phyloP scores from a whole-genome alignment of 805 yeast species.

The Ogataea sp. region DNA sequence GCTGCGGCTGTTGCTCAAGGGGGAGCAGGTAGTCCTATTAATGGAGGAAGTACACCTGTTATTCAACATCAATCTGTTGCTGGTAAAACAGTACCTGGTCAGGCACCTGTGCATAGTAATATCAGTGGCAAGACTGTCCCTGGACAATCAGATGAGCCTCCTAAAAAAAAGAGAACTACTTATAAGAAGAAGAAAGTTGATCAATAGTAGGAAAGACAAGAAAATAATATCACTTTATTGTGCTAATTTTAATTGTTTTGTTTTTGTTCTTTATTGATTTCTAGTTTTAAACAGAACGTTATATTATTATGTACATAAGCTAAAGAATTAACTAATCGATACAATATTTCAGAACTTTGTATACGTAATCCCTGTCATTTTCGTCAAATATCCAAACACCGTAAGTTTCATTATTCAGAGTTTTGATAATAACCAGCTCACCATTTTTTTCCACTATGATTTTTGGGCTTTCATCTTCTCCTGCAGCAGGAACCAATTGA shows the following conservation, averaged over 20 bases:
- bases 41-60: constrained; percentile 1
- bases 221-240: too few species aligned
- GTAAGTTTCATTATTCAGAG: constrained; percentile 58
- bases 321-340: constrained; percentile 9
- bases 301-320: not conserved
- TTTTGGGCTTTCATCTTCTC: constrained; percentile 29
- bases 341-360: constrained; percentile 29
- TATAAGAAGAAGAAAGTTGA: constrained; percentile 15
- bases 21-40: constrained; percentile 3
- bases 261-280: too few species aligned
- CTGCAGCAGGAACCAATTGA: constrained; percentile 12
- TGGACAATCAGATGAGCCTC: constrained; percentile 14
- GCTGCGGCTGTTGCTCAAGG: constrained; percentile 14
- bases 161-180: constrained; percentile 20
- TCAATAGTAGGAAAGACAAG: too few species aligned
- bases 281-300: not conserved
- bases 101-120: constrained; percentile 16
- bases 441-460: constrained; percentile 64
- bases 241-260: too few species aligned
- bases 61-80: constrained; percentile 14
- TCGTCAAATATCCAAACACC: constrained; percentile 76
- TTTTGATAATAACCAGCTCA: constrained; percentile 62
- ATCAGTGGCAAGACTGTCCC: not conserved
- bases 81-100: constrained; percentile 23
- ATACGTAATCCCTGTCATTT: constrained; percentile 54